phyloP scores from a whole-genome alignment of 108 stramenopile species.

The Nitzschia sp. region DNA sequence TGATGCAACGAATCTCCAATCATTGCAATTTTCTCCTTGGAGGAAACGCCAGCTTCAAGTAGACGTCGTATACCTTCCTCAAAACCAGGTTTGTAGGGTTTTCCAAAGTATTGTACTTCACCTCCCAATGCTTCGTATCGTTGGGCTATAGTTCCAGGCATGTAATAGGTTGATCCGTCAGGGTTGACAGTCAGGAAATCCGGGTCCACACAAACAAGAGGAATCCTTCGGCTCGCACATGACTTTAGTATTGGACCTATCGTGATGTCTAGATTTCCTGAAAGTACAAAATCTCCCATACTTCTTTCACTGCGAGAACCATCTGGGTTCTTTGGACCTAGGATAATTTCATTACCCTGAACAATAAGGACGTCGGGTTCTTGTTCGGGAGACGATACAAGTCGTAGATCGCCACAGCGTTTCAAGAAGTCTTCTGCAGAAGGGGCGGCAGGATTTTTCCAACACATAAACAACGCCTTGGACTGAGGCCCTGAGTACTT shows the following conservation, averaged over 20 bases:
- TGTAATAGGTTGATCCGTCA: slow-evolving; percentile 53
- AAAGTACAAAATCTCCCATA: not conserved
- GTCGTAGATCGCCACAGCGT: not conserved
- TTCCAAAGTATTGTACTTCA: slow-evolving; percentile 59
- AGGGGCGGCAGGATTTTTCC: slow-evolving; percentile 41
- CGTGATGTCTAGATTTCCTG: not conserved
- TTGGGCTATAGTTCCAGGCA: slow-evolving; percentile 77
- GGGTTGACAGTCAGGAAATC: slow-evolving; percentile 50
- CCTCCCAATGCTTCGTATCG: slow-evolving; percentile 63
- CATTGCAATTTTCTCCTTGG: slow-evolving; percentile 42
- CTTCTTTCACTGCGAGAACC: not conserved
- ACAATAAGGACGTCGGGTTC: slow-evolving; percentile 1
- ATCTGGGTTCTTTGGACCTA: not conserved
- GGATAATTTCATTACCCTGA: slow-evolving; percentile 8
- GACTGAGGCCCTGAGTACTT: slow-evolving; percentile 18
- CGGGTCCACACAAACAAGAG: slow-evolving; percentile 1
- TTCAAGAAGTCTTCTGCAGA: slow-evolving; percentile 6
- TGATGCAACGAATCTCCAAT: slow-evolving; percentile 90
- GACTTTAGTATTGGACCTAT: not conserved
- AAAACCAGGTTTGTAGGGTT: slow-evolving; percentile 70
- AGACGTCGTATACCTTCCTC: slow-evolving; percentile 36
- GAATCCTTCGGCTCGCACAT: not conserved
- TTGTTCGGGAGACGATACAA: not conserved
- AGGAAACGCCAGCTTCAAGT: not conserved
- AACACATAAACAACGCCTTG: slow-evolving; percentile 69